Conservation (phyloP, 2,329 filamentous ascomycete genomes). For the Trichoderma sp. region DNA sequence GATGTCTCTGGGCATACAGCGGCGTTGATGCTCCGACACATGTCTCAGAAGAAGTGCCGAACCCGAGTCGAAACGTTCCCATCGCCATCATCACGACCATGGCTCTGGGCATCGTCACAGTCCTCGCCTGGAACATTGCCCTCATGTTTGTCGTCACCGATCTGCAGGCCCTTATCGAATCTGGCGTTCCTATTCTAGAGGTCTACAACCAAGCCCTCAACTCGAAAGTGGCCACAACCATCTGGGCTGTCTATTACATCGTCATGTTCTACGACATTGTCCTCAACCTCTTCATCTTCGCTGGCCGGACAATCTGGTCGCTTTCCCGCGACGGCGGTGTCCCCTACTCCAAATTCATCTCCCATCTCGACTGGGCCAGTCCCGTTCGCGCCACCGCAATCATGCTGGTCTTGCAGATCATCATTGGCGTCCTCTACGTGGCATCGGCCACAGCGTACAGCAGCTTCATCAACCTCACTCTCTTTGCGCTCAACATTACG, state of each 20-base stretch:
- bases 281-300: slow-evolving; percentile 33
- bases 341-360: slow-evolving; percentile 30
- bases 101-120: slow-evolving; percentile 30
- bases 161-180: slow-evolving; percentile 31
- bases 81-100: slow-evolving; percentile 33
- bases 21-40: slow-evolving; percentile 32
- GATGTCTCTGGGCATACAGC: slow-evolving; percentile 32
- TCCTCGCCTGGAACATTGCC: slow-evolving; percentile 32
- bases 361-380: slow-evolving; percentile 30
- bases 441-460: slow-evolving; percentile 32
- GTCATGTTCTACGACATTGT: slow-evolving; percentile 35
- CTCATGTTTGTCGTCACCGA: slow-evolving; percentile 33
- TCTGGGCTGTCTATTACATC: slow-evolving; percentile 33
- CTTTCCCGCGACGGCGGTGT: slow-evolving; percentile 33
- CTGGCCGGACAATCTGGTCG: slow-evolving; percentile 33
- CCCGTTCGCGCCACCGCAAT: slow-evolving; percentile 32
- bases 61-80: slow-evolving; percentile 33
- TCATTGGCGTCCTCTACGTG: slow-evolving; percentile 32
- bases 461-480: slow-evolving; percentile 32
- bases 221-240: slow-evolving; percentile 32
- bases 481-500: slow-evolving; percentile 34
- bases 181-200: slow-evolving; percentile 31
- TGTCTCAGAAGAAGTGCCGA: slow-evolving; percentile 32
- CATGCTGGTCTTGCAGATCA: slow-evolving; percentile 34
- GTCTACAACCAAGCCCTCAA: slow-evolving; percentile 33